phyloP scores from a whole-genome alignment of 2,329 filamentous ascomycete genomes.

The Fusarium solani-melongenae region DNA sequence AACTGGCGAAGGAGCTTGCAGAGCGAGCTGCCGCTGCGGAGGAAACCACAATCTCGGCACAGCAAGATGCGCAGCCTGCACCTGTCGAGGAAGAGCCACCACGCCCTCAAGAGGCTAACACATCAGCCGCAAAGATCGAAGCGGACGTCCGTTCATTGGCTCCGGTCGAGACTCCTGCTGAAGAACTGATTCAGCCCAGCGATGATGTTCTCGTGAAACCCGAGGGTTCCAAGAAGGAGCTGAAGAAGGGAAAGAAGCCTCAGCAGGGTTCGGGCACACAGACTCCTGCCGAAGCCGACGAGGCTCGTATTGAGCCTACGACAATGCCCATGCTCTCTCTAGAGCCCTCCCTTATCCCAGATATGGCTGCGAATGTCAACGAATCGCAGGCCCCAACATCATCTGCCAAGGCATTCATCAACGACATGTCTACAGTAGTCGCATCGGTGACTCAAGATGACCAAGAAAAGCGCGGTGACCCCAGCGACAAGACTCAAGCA shows the following conservation, averaged over 20 bases:
- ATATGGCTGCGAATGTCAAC: not conserved
- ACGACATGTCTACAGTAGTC: not conserved
- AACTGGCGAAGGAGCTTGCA: conserved; percentile 36
- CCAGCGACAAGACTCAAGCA: not conserved
- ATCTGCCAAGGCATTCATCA: not conserved
- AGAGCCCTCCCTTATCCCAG: not conserved
- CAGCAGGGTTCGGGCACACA: conserved; percentile 6
- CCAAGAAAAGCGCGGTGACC: not conserved
- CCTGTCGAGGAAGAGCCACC: conserved; percentile 5
- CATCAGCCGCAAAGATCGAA: not conserved
- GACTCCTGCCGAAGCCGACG: not conserved
- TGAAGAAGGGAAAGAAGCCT: conserved; percentile 56
- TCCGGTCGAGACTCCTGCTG: not conserved
- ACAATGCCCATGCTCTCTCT: not conserved
- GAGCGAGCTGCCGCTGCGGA: conserved; percentile 1
- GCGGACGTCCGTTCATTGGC: not conserved
- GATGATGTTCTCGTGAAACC: conserved; percentile 23
- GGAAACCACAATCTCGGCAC: not conserved
- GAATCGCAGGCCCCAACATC: not conserved
- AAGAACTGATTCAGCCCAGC: conserved; percentile 11
- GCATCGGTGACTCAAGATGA: not conserved
- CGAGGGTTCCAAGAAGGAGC: conserved; percentile 34
- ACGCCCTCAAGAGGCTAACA: not conserved
- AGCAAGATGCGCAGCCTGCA: not conserved
- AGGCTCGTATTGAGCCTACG: not conserved